Conservation (phyloP, 805 yeast species). For the Zygosaccharomyces lentus region DNA sequence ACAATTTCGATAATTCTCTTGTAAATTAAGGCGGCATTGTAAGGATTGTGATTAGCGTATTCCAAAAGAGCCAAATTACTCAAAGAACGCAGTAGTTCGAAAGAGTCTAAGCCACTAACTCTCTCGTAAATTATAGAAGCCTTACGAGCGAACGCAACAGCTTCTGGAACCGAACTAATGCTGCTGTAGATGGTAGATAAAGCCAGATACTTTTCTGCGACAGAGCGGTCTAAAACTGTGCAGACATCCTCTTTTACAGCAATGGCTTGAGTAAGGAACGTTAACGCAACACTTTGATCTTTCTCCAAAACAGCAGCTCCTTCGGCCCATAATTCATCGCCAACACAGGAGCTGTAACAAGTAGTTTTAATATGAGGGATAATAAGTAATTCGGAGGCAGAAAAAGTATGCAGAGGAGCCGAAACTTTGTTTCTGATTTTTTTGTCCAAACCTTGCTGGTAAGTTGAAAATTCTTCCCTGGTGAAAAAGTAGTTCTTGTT, state of each 20-base stretch:
- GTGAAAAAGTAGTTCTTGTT: slow-evolving; percentile 41
- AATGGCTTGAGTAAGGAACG: slow-evolving; percentile 64
- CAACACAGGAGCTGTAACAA: slow-evolving; percentile 56
- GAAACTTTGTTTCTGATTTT: slow-evolving; percentile 35
- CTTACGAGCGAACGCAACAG: slow-evolving; percentile 61
- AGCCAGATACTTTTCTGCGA: slow-evolving; percentile 62
- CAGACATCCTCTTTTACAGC: slow-evolving; percentile 76
- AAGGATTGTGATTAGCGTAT: slow-evolving; percentile 50
- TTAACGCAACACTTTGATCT: slow-evolving; percentile 54
- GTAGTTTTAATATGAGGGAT: slow-evolving; percentile 76
- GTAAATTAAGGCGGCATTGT: slow-evolving; percentile 59
- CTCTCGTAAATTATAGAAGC: slow-evolving; percentile 76
- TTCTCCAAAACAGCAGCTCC: slow-evolving; percentile 44
- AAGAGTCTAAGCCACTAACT: slow-evolving; percentile 72
- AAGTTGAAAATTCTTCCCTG: slow-evolving; percentile 36
- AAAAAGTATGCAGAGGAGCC: slow-evolving; percentile 42
- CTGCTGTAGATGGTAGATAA: slow-evolving; percentile 67
- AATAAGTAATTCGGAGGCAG: slow-evolving; percentile 61
- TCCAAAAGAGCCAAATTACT: slow-evolving; percentile 74
- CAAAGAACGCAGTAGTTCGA: slow-evolving; percentile 66
- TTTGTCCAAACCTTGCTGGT: slow-evolving; percentile 32
- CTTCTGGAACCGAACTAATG: slow-evolving; percentile 50
- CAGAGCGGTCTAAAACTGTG: slow-evolving; percentile 74
- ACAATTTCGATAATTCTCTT: slow-evolving; percentile 50
- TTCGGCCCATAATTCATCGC: slow-evolving; percentile 71